Percentiles rank a stretch among this genome's conserved stretches.
phyloP scores from a whole-genome alignment of 768 basidiomycete genomes.

The Pholiota molesta region DNA sequence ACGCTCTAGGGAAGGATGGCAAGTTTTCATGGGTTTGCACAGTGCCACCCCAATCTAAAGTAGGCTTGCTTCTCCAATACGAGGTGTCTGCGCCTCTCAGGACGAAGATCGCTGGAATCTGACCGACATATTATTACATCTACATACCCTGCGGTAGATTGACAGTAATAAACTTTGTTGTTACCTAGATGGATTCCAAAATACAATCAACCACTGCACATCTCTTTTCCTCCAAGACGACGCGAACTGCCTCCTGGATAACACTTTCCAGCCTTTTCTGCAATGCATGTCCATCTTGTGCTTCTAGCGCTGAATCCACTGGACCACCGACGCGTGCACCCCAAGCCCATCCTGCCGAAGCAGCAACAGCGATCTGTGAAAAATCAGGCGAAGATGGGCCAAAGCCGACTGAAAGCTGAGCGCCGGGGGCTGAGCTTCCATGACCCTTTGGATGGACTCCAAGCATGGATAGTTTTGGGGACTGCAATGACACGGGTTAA shows the following conservation, averaged over 20 bases:
- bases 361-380: slow-evolving; percentile 63
- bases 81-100: slow-evolving; percentile 34
- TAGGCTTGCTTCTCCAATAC: slow-evolving; percentile 35
- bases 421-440: slow-evolving; percentile 48
- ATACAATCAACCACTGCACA: slow-evolving; percentile 71
- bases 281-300: slow-evolving; percentile 14
- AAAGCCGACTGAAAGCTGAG: slow-evolving; percentile 63
- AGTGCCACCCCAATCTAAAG: slow-evolving; percentile 34
- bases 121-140: background rate
- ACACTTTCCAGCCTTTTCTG: slow-evolving; percentile 33
- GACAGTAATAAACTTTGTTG: no score
- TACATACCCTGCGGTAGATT: no score
- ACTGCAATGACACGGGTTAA: slow-evolving; percentile 31
- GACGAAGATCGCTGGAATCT: slow-evolving; percentile 23
- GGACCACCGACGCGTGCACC: slow-evolving; percentile 38
- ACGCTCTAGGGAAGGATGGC: slow-evolving; percentile 33
- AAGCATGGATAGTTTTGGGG: slow-evolving; percentile 66
- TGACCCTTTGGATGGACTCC: slow-evolving; percentile 63
- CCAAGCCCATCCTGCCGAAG: slow-evolving; percentile 72
- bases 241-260: slow-evolving; percentile 52
- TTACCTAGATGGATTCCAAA: slow-evolving; percentile 37
- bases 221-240: slow-evolving; percentile 58
- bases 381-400: slow-evolving; percentile 66
- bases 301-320: slow-evolving; percentile 15
- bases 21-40: slow-evolving; percentile 36